phyloP scores from a whole-genome alignment of 306 rosid genomes.

The Hippophae rhamnoides region DNA sequence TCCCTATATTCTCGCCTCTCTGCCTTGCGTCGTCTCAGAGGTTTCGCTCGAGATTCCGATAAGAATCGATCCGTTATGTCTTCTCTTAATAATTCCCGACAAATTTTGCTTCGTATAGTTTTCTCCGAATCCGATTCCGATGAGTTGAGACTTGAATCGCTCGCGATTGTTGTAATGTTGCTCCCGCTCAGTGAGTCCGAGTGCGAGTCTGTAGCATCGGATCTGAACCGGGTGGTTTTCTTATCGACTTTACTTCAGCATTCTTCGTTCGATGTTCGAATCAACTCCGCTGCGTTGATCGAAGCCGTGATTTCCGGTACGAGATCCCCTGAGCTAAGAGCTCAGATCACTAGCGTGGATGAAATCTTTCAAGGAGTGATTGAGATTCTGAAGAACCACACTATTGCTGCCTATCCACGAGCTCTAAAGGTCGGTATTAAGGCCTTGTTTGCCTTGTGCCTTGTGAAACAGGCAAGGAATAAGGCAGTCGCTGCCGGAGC shows the following conservation, averaged over 20 bases:
- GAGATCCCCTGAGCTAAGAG: constrained; percentile 55
- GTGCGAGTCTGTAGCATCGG: constrained; percentile 43
- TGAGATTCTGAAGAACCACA: constrained; percentile 42
- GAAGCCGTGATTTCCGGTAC: constrained; percentile 63
- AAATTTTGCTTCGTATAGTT: constrained; percentile 27
- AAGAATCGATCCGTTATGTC: constrained; percentile 66
- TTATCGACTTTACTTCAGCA: constrained; percentile 40
- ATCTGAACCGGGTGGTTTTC: constrained; percentile 29
- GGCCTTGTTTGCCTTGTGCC: constrained; percentile 65
- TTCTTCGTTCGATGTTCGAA: constrained; percentile 41
- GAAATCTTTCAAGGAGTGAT: constrained; percentile 69
- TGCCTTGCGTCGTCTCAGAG: constrained; percentile 59
- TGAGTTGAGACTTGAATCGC: constrained; percentile 59
- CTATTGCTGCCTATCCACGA: constrained; percentile 34
- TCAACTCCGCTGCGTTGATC: constrained; percentile 70
- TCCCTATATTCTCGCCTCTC: constrained; percentile 29
- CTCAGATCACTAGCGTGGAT: constrained; percentile 42
- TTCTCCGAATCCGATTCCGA: constrained; percentile 25
- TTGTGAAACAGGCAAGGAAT: constrained; percentile 65
- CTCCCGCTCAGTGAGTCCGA: constrained; percentile 51
- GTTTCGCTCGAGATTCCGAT: constrained; percentile 76
- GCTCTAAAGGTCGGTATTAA: constrained; percentile 72
- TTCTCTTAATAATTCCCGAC: constrained; percentile 34
- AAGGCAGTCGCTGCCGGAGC: constrained; percentile 73
- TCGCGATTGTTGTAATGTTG: constrained; percentile 46